Base-by-base conservation (phyloP, 2,329 filamentous ascomycete species). In the Penicillium sp. region DNA sequence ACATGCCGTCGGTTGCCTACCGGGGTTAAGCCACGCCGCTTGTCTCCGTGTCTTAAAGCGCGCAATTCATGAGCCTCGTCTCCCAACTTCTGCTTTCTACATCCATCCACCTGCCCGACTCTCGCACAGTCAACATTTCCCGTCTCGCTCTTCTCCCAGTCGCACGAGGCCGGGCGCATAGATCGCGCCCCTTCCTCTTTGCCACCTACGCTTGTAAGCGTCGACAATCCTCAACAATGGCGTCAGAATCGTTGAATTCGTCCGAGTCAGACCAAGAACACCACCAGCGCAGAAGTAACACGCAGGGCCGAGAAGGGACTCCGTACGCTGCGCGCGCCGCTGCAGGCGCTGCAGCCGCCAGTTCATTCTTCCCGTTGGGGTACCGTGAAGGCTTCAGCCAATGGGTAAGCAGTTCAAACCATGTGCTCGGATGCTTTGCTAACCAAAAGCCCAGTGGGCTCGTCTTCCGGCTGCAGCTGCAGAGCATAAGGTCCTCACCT, bases 331-430 rank as follows among this genome's bases (percentile, higher is more conserved):
- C 62, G 28, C 62, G 68, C 49, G 69, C 64, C 49, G 66, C 58
- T 45, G 56, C 62, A 42, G 61, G 60, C 36, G 69, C 57, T 21
- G 64, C 65, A 15, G 65, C 64, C 1, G 63, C 72, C 12, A 64
- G 65, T 46, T 63, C 67, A 26, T 64, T 74, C 71, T 97, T 99
- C 61, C 92, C 94, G 2, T 76, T 97, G 21, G 87, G 91, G 45
- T 96, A 96, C 76, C 94, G 92, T 66, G 91, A 96, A 53, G 93
- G 90, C 15, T 90, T 90, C 58, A 87, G 83, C 62, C 93, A 97
- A 80, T 97, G 94, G 90, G 88, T 90, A 74, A 58, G 85, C 79
- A 5, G 16, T 39, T 16, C 18, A 10, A 9, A 21, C 8, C 18
- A 39, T 39, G 36, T 16, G 18, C 18, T 10, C 44, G 53, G 52